Percentiles rank a stretch among this genome's conserved stretches.
Conservation (phyloP, 2,329 filamentous ascomycete species). For the Monosporascus sp. region DNA sequence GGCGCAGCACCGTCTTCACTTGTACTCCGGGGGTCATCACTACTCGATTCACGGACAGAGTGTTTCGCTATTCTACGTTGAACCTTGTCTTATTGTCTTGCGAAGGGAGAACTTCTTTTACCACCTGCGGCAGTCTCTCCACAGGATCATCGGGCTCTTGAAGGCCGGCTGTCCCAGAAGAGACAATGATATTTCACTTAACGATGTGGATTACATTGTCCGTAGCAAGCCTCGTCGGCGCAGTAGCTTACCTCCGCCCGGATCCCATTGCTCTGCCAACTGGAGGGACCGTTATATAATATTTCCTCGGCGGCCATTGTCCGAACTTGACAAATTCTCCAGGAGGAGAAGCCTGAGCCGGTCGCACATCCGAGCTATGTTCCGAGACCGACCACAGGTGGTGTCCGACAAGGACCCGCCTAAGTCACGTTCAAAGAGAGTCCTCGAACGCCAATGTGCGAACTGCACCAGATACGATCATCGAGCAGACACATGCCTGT, state of each 20-base stretch:
- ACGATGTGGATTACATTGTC: not conserved
- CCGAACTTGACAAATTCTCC: constrained; percentile 26
- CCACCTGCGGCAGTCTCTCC: not conserved
- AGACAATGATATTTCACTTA: not conserved
- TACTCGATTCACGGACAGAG: constrained; percentile 39
- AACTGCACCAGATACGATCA: constrained; percentile 28
- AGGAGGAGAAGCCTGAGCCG: constrained; percentile 32
- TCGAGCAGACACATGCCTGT: constrained; percentile 17
- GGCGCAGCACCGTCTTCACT: constrained; percentile 7
- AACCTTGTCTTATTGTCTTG: constrained; percentile 9
- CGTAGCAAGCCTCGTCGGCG: constrained; percentile 9
- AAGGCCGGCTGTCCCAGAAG: not conserved
- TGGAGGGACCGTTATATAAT: constrained; percentile 5
- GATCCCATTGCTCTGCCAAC: constrained; percentile 7
- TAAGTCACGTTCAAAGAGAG: not conserved
- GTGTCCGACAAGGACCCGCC: not conserved
- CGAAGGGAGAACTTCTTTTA: not conserved
- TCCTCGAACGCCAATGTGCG: constrained; percentile 13
- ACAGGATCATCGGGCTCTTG: not conserved
- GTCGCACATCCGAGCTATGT: constrained; percentile 30
- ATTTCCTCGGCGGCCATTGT: constrained; percentile 21
- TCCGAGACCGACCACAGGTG: constrained; percentile 21
- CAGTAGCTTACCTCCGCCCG: constrained; percentile 12
- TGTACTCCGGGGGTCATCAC: constrained; percentile 18
- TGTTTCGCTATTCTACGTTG: constrained; percentile 17